Percentiles rank a stretch among this genome's conserved stretches.
These are phyloP conservation scores for Xylariaceae sp. DNA, from an alignment of 2,329 filamentous ascomycete genomes.

Conservation along the genomic window DNA sequence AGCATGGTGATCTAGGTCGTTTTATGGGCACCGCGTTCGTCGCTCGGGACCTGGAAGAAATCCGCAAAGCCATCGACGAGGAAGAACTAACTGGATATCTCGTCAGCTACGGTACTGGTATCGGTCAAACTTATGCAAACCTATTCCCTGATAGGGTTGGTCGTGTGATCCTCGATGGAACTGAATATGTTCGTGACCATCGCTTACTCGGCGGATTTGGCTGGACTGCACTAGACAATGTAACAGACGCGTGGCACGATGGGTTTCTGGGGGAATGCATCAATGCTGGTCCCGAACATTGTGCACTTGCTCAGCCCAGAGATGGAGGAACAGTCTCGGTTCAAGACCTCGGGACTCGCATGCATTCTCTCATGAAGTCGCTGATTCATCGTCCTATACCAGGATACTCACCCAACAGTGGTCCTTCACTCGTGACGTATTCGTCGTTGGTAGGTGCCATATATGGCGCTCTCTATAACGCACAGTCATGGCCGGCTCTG, in stretches of 20 bases:
- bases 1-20: slow-evolving; percentile 43
- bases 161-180: slow-evolving; percentile 48
- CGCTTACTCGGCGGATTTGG: slow-evolving; percentile 46
- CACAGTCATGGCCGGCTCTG: slow-evolving; percentile 40
- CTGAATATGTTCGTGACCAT: slow-evolving; percentile 46
- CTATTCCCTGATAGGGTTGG: slow-evolving; percentile 50
- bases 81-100: slow-evolving; percentile 48
- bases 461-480: slow-evolving; percentile 43
- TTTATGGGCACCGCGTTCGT: slow-evolving; percentile 48
- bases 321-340: slow-evolving; percentile 33
- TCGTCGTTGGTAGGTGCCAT: slow-evolving; percentile 39
- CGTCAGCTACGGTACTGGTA: slow-evolving; percentile 51
- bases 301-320: slow-evolving; percentile 40
- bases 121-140: slow-evolving; percentile 50
- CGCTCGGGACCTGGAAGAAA: slow-evolving; percentile 48
- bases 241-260: slow-evolving; percentile 47
- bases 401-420: slow-evolving; percentile 38
- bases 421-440: slow-evolving; percentile 46
- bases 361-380: slow-evolving; percentile 38
- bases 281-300: slow-evolving; percentile 45
- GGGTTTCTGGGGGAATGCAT: slow-evolving; percentile 51
- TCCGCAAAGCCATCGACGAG: slow-evolving; percentile 44
- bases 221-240: slow-evolving; percentile 47
- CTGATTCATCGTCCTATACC: slow-evolving; percentile 38
- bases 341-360: slow-evolving; percentile 36